phyloP scores from a whole-genome alignment of 192 early-diverging fungal genomes.

The Podila minutissima region DNA sequence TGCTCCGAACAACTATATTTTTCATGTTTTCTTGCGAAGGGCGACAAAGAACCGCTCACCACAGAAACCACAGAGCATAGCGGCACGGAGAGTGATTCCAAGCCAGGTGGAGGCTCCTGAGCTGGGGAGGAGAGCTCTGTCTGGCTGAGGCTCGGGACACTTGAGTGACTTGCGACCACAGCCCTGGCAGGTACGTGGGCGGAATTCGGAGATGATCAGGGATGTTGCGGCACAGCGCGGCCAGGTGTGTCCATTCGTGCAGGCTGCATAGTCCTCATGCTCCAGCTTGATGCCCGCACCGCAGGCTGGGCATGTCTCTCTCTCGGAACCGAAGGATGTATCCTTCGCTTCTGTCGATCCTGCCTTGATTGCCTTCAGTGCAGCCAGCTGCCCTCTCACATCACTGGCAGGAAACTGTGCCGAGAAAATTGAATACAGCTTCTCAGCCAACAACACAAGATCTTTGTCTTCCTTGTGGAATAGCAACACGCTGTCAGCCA shows the following conservation, averaged over 20 bases:
- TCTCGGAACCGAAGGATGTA: conserved; percentile 1
- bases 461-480: conserved; percentile 18
- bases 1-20: conserved; percentile 5
- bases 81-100: conserved; percentile 5
- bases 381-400: conserved; percentile 10
- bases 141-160: conserved; percentile 2
- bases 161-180: conserved; percentile 32
- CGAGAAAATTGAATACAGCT: conserved; percentile 6
- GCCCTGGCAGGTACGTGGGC: conserved; percentile 34
- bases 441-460: conserved; percentile 18
- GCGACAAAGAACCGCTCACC: conserved; percentile 27
- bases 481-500: conserved; percentile 32
- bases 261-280: conserved; percentile 2
- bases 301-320: conserved; percentile 40
- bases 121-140: not conserved
- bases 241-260: conserved; percentile 30
- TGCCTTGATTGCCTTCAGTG: conserved; percentile 18
- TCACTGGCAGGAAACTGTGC: conserved; percentile 3
- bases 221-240: conserved; percentile 27
- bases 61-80: conserved; percentile 25
- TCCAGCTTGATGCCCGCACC: conserved; percentile 19
- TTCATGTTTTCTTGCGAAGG: conserved; percentile 12
- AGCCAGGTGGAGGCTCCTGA: conserved; percentile 14
- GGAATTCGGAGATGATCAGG: conserved; percentile 32
- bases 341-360: not conserved